Percentiles rank a stretch among this genome's conserved stretches.
Conservation (phyloP, 495 filamentous ascomycete genomes). For the Xylaria flabelliformis region DNA sequence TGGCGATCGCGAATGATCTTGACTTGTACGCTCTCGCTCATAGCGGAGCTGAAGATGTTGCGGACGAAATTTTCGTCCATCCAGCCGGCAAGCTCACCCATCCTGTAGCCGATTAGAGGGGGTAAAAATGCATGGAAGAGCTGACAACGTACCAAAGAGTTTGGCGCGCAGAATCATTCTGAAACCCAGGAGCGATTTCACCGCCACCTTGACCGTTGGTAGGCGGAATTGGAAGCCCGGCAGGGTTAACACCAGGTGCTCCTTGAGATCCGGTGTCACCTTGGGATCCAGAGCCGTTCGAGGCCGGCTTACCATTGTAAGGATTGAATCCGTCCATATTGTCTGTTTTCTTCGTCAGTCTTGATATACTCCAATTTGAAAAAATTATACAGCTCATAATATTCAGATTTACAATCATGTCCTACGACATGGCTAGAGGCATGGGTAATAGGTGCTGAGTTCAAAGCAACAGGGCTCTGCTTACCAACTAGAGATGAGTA, state of each 20-base stretch:
- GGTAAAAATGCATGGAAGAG: background rate
- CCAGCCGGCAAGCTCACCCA: slow-evolving; percentile 99
- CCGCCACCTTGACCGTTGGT: slow-evolving; percentile 38
- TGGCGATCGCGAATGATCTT: slow-evolving; percentile 99
- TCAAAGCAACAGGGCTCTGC: background rate
- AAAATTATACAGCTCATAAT: background rate
- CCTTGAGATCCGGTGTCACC: slow-evolving; percentile 40
- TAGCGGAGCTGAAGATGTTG: slow-evolving; percentile 81
- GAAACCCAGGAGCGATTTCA: slow-evolving; percentile 34
- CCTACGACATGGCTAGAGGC: background rate
- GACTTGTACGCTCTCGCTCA: slow-evolving; percentile 94
- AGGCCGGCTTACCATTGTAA: slow-evolving; percentile 41
- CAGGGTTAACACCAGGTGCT: slow-evolving; percentile 37
- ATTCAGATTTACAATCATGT: background rate
- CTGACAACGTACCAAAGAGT: slow-evolving; percentile 51
- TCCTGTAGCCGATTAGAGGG: slow-evolving; percentile 64
- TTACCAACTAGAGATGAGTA: background rate
- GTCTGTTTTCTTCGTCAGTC: slow-evolving; percentile 16
- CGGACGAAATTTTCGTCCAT: slow-evolving; percentile 99
- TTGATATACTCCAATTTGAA: slow-evolving; percentile 22
- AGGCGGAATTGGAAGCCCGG: slow-evolving; percentile 34
- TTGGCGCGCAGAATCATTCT: slow-evolving; percentile 41
- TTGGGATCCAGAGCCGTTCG: slow-evolving; percentile 41
- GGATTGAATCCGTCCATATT: slow-evolving; percentile 45
- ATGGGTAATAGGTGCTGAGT: background rate